Evolutionary conservation across 345 rosid species (phyloP).

Genomic region (Schrenkiella parvula): DNA sequence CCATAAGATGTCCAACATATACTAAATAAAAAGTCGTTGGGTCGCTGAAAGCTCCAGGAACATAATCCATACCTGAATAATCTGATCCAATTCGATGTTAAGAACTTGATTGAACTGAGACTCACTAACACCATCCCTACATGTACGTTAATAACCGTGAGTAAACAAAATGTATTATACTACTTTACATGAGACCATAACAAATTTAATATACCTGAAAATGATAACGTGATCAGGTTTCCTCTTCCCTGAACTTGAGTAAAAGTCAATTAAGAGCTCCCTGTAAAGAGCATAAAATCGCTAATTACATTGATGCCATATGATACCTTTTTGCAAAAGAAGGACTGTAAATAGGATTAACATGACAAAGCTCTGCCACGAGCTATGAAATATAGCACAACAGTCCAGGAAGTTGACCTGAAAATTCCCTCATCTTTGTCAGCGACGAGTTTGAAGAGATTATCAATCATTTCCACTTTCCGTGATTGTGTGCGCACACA

Average conservation of each 20-base stretch:
- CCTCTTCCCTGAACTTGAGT: conserved; percentile 57
- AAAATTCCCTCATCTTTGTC: conserved; percentile 71
- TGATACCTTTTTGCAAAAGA: neutral
- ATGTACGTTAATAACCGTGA: conserved; percentile 6
- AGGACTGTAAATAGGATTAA: neutral
- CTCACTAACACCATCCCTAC: conserved; percentile 95
- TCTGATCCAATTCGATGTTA: conserved; percentile 77
- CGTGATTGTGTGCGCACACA: conserved; percentile 87
- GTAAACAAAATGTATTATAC: neutral
- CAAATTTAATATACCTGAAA: conserved; percentile 51
- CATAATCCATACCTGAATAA: conserved; percentile 53
- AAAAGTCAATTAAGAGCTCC: conserved; percentile 75
- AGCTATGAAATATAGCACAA: neutral
- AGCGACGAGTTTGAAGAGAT: conserved; percentile 54
- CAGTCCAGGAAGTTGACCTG: neutral
- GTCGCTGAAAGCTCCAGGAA: neutral
- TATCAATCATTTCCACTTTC: conserved; percentile 81
- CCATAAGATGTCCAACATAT: neutral
- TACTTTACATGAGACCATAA: neutral
- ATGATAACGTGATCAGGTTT: conserved; percentile 86
- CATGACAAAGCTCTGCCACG: neutral
- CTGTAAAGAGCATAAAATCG: conserved; percentile 35
- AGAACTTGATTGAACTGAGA: conserved; percentile 87
- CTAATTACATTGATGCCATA: neutral
- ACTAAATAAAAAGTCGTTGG: neutral